Percentiles rank a stretch among this genome's conserved stretches.
These are phyloP conservation scores for Clarireedia hainanense DNA, from an alignment of 2,329 filamentous ascomycete species.

Conservation along the genomic window DNA sequence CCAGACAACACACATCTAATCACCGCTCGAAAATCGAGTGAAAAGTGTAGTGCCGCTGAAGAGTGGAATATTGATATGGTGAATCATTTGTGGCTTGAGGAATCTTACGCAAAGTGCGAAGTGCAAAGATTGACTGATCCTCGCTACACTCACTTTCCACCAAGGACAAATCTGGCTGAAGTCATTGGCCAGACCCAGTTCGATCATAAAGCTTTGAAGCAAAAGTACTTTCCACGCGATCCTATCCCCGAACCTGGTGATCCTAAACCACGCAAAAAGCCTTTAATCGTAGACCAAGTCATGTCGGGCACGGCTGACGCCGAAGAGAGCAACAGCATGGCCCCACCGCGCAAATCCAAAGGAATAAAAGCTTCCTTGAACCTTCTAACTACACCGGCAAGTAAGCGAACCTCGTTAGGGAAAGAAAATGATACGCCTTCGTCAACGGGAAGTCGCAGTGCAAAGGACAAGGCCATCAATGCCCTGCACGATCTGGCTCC, in stretches of 20 bases:
- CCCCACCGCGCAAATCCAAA: constrained; percentile 8
- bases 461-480: constrained; percentile 76
- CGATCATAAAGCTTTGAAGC: constrained; percentile 52
- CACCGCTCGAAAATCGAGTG: constrained; percentile 79
- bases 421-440: constrained; percentile 84
- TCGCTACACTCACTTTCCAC: constrained; percentile 80
- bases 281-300: constrained; percentile 37
- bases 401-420: constrained; percentile 42
- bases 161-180: constrained; percentile 84
- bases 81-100: constrained; percentile 96
- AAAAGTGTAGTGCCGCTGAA: constrained; percentile 85
- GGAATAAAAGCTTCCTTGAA: constrained; percentile 3
- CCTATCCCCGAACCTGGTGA: constrained; percentile 37
- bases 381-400: constrained; percentile 41
- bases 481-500: constrained; percentile 69
- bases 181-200: constrained; percentile 85
- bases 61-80: constrained; percentile 89
- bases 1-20: constrained; percentile 93
- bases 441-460: constrained; percentile 70
- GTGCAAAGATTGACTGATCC: constrained; percentile 62
- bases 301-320: constrained; percentile 6
- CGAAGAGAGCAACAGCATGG: constrained; percentile 17
- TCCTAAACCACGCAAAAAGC: constrained; percentile 37
- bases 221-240: constrained; percentile 52
- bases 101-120: constrained; percentile 87